These are phyloP conservation scores for Penicillium atrosanguineum DNA, from an alignment of 495 filamentous ascomycete species.

Conservation along the genomic window DNA sequence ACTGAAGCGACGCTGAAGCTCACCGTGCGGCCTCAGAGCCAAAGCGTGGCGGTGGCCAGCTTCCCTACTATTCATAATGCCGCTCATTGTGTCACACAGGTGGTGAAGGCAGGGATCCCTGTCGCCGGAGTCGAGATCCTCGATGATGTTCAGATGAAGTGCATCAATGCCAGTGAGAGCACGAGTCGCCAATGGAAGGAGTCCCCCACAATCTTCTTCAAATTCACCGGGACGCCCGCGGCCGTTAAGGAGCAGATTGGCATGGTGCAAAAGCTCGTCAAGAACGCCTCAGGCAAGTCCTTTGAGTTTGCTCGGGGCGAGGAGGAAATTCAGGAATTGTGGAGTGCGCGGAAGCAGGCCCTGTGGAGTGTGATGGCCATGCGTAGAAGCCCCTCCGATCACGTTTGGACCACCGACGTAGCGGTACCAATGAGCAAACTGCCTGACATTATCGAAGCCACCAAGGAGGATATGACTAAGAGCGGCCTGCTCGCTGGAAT, in stretches of 20 bases:
- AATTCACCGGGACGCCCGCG: constrained; percentile 58
- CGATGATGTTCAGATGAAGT: constrained; percentile 65
- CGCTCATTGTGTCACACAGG: constrained; percentile 57
- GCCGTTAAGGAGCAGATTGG: constrained; percentile 59
- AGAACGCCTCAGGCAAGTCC: constrained; percentile 41
- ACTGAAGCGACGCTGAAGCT: constrained; percentile 64
- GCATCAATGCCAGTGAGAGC: constrained; percentile 57
- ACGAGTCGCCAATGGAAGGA: constrained; percentile 59
- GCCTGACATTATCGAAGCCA: constrained; percentile 62
- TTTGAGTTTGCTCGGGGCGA: constrained; percentile 61
- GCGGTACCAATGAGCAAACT: constrained; percentile 62
- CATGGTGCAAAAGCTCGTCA: constrained; percentile 55
- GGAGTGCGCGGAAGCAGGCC: constrained; percentile 60
- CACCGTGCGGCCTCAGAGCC: constrained; percentile 59
- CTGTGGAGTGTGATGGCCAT: constrained; percentile 62
- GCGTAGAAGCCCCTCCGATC: constrained; percentile 51
- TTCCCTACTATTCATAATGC: constrained; percentile 56
- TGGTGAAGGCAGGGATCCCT: constrained; percentile 60
- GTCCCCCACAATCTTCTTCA: constrained; percentile 64
- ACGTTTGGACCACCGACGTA: constrained; percentile 66
- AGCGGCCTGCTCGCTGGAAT: constrained; percentile 58
- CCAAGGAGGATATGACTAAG: constrained; percentile 55
- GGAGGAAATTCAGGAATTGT: constrained; percentile 57
- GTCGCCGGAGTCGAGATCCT: constrained; percentile 64
- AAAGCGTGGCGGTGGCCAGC: constrained; percentile 61